phyloP scores from a whole-genome alignment of 2,329 filamentous ascomycete species.

The Alternaria atra region DNA sequence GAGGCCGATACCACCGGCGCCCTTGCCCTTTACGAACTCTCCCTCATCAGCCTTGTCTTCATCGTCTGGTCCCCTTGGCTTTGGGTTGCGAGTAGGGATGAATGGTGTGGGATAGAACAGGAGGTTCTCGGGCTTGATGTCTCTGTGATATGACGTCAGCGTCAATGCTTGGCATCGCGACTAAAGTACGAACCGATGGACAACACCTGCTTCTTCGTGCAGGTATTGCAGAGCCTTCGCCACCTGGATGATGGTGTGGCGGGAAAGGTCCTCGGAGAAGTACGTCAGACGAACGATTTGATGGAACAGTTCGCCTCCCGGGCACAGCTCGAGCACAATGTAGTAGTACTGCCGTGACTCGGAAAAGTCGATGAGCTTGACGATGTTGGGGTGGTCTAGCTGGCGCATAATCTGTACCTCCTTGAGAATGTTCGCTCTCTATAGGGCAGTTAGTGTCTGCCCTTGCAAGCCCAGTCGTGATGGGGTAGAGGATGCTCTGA shows the following conservation, averaged over 20 bases:
- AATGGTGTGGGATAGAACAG: conserved; percentile 89
- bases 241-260: conserved; percentile 94
- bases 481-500: conserved; percentile 40
- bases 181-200: conserved; percentile 79
- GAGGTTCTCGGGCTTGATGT: conserved; percentile 98
- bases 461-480: conserved; percentile 30
- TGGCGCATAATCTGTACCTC: conserved; percentile 99
- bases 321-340: conserved; percentile 93
- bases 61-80: conserved; percentile 84
- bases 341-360: conserved; percentile 97
- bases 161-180: conserved; percentile 6
- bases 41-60: conserved; percentile 98
- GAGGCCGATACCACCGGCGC: conserved; percentile 86
- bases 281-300: conserved; percentile 98
- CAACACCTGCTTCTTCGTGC: conserved; percentile 93
- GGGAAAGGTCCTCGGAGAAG: conserved; percentile 93
- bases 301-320: conserved; percentile 96
- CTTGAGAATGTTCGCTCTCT: conserved; percentile 98
- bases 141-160: conserved; percentile 66
- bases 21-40: conserved; percentile 83
- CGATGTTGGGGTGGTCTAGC: conserved; percentile 93
- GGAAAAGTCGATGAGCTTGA: conserved; percentile 91
- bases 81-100: conserved; percentile 79
- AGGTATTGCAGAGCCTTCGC: conserved; percentile 94
- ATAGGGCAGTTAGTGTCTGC: conserved; percentile 53